Base-by-base conservation (phyloP, 2,329 filamentous ascomycete species). In the Stachybotrys elegans region DNA sequence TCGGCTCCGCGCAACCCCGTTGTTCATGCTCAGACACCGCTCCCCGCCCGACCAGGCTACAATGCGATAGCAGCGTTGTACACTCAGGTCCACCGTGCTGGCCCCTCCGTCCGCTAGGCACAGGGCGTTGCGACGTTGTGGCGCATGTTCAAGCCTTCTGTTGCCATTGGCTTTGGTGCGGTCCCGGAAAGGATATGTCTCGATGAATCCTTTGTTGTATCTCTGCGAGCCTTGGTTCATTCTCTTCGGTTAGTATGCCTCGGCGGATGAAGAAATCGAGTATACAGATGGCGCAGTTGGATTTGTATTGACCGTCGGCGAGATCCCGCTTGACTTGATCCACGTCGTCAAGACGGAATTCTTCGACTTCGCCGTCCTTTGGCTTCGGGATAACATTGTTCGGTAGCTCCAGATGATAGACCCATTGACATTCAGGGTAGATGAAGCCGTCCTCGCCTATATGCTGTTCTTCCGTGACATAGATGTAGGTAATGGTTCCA, bases 211-310 rank as follows among this genome's bases (percentile, higher is more conserved):
- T 79, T 46, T 74, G 72, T 48, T 80, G 71, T 55, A 97, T 90
- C 66, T 90, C 83, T 49, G 85, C 73, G 59, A 85, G 90, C 57
- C 92, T 71, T 40, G 78, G 76, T 68, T 97, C 91, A 59, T 90
- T 88, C 55, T 87, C 86, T 35, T 71, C 65, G 8, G 84, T 94
- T 58, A 96, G 60, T 49, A 95, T 79, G 1, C 88, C 86, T 65
- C 90, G 88, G 43, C 92, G 78, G 53, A 95, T 74, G 60, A 98
- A 87, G 69, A 97, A 98, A 63, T 97, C 90, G 37, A 96, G 67
- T 60, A 93, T 69, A 39, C 95, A 79, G 46, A 93, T 62, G 13
- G 87, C 85, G 65, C 91, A 96, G 63, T 97, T 97, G 3, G 91
- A 86, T 72, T 98, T 98, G 72, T 92, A 98, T 54, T 84, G 78